These are phyloP conservation scores for Aspergillus aculeatinus DNA, from an alignment of 2,329 filamentous ascomycete species.

Conservation along the genomic window DNA sequence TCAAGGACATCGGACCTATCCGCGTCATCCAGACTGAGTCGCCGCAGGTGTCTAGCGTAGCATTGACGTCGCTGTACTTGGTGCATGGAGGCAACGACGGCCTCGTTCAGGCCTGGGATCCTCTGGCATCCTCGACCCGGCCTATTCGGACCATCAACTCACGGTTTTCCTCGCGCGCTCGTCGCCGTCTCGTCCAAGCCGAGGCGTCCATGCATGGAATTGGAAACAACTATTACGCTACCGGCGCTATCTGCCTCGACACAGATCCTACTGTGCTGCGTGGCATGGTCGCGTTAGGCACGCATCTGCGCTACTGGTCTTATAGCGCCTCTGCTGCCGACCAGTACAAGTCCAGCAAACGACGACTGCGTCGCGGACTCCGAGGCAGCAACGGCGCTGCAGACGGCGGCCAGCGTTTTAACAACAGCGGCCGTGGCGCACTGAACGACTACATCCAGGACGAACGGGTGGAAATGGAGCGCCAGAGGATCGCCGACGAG, in stretches of 20 bases:
- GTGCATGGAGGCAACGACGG: conserved; percentile 94
- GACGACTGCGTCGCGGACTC: conserved; percentile 70
- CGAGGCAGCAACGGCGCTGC: conserved; percentile 58
- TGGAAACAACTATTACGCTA: conserved; percentile 75
- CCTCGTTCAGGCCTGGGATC: conserved; percentile 94
- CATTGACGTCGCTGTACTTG: conserved; percentile 79
- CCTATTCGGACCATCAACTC: conserved; percentile 86
- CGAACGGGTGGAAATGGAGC: conserved; percentile 77
- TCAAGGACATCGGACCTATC: conserved; percentile 66
- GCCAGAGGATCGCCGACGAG: conserved; percentile 65
- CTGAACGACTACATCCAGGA: conserved; percentile 80
- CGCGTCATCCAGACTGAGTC: conserved; percentile 87
- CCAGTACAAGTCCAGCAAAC: conserved; percentile 73
- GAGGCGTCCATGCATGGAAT: conserved; percentile 66
- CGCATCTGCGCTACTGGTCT: conserved; percentile 86
- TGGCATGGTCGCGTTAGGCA: conserved; percentile 83
- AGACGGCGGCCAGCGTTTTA: conserved; percentile 54
- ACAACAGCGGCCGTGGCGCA: conserved; percentile 64
- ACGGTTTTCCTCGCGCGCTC: conserved; percentile 75
- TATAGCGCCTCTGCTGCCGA: conserved; percentile 79
- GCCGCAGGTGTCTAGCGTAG: conserved; percentile 79
- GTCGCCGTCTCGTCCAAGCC: conserved; percentile 69
- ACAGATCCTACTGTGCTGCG: conserved; percentile 82
- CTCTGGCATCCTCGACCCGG: conserved; percentile 73
- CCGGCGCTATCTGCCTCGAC: conserved; percentile 81